Evolutionary conservation across 2,329 filamentous ascomycete genomes (phyloP).

Genomic region (Ceratocystis colombiana): DNA sequence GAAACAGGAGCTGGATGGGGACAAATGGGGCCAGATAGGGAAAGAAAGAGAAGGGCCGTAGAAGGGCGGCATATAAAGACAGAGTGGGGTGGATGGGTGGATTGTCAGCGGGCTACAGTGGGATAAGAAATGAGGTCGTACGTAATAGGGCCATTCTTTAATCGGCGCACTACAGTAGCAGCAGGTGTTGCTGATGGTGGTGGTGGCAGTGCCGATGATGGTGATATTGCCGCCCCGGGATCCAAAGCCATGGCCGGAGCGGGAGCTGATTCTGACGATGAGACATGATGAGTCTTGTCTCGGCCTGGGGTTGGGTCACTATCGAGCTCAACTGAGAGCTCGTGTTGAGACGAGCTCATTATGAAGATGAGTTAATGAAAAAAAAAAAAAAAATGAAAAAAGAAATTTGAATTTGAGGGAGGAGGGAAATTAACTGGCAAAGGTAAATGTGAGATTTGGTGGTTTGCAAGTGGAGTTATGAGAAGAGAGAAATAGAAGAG

Average conservation of each 20-base stretch:
- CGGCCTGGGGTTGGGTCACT: background rate
- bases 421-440: too few relatives aligned
- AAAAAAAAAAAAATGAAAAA: background rate
- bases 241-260: background rate
- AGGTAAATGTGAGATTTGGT: background rate
- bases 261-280: background rate
- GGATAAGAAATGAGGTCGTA: conserved; percentile 17
- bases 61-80: background rate
- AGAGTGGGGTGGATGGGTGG: conserved; percentile 6
- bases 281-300: background rate
- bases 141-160: conserved; percentile 25
- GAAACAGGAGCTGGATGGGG: background rate
- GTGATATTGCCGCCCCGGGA: background rate
- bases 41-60: background rate
- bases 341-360: conserved; percentile 17
- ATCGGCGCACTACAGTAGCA: conserved; percentile 15
- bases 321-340: background rate
- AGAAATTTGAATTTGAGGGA: background rate
- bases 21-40: background rate
- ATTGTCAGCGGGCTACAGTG: background rate
- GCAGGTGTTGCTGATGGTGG: background rate
- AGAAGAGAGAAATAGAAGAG: background rate
- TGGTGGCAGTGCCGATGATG: background rate
- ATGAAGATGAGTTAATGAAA: background rate
- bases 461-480: background rate